A percentile compares a stretch with the other conserved stretches of the same genome.
phyloP scores from a whole-genome alignment of 2,329 filamentous ascomycete genomes.

The Botrytis cinerea region DNA sequence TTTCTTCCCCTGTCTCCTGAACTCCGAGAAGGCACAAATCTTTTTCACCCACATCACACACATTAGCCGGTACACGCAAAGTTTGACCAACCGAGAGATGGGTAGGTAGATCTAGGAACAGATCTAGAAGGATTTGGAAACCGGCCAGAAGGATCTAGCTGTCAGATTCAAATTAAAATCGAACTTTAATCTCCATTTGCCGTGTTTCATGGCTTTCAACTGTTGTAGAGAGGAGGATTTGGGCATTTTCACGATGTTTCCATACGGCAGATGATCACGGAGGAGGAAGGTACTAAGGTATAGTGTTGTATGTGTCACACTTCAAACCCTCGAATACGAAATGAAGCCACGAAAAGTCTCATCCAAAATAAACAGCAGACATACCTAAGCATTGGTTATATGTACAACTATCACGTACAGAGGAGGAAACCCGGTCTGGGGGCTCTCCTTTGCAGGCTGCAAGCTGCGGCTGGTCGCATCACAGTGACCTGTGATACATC shows the following conservation, averaged over 20 bases:
- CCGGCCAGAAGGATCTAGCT: conserved; percentile 2
- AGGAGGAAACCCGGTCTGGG: background rate
- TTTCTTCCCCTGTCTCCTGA: background rate
- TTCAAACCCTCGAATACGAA: background rate
- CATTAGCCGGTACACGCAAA: conserved; percentile 1
- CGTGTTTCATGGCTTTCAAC: conserved; percentile 2
- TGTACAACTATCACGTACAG: background rate
- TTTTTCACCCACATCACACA: background rate
- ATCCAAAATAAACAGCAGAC: background rate
- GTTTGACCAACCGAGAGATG: conserved; percentile 14
- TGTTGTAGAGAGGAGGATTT: background rate
- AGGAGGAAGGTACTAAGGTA: background rate
- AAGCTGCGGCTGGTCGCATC: background rate
- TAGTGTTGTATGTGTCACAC: background rate
- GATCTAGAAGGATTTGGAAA: conserved; percentile 22
- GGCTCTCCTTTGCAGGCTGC: background rate
- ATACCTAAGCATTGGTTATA: background rate
- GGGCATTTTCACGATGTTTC: background rate
- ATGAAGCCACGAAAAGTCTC: background rate
- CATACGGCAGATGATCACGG: background rate
- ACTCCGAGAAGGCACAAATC: background rate
- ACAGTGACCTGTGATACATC: background rate
- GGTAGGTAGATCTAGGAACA: conserved; percentile 2
- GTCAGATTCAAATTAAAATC: conserved; percentile 6
- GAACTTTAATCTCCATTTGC: background rate